Evolutionary conservation across 2,329 filamentous ascomycete genomes (phyloP).

Genomic region (Sclerotinia spermophila): DNA sequence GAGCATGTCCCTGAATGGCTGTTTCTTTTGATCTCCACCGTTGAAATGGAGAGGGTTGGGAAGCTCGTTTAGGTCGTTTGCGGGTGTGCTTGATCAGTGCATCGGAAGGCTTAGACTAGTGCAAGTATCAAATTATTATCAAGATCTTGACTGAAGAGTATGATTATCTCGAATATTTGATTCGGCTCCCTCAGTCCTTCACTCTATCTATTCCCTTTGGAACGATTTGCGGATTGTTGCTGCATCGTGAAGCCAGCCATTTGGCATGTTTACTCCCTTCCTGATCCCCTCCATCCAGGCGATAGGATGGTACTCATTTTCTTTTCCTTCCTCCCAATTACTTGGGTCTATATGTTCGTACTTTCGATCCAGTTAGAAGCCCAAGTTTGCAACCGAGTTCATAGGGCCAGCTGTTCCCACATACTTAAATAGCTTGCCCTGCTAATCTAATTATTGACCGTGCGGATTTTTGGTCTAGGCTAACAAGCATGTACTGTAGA

Average conservation of each 20-base stretch:
- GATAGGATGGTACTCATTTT: not conserved
- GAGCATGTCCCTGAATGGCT: not conserved
- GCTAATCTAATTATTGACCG: slow-evolving; percentile 11
- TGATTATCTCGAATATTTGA: not conserved
- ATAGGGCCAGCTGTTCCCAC: slow-evolving; percentile 15
- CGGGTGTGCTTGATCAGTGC: slow-evolving; percentile 11
- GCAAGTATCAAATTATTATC: not conserved
- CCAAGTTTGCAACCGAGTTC: slow-evolving; percentile 12
- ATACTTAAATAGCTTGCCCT: not conserved
- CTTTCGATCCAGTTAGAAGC: slow-evolving; percentile 1
- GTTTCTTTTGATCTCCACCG: not conserved
- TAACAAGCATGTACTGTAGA: slow-evolving; percentile 1
- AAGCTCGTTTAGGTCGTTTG: slow-evolving; percentile 1
- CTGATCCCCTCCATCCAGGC: not conserved
- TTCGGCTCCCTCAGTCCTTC: not conserved
- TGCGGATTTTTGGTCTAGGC: not conserved
- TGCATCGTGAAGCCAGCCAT: not conserved
- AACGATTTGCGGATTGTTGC: not conserved
- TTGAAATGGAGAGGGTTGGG: too few species aligned
- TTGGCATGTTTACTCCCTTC: not conserved
- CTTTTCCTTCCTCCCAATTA: slow-evolving; percentile 1
- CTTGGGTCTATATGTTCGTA: slow-evolving; percentile 10
- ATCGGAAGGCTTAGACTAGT: slow-evolving; percentile 15
- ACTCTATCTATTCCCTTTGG: not conserved
- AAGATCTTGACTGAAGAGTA: not conserved